Conservation (phyloP, 1,284 basidiomycete genomes). For the Apiotrichum siamense region DNA sequence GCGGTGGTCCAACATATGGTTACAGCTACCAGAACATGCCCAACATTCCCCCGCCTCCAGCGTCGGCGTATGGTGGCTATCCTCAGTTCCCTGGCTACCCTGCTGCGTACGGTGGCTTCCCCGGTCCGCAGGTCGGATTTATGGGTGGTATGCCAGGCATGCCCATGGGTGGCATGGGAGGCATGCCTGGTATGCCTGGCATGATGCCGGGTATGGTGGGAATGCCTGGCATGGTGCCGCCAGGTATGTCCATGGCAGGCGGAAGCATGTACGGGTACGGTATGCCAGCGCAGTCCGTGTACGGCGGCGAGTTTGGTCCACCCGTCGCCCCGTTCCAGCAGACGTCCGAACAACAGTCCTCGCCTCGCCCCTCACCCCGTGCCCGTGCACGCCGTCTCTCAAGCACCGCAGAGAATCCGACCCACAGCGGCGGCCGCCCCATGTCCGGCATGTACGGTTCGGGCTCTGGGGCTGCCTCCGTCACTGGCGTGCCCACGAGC, state of each 20-base stretch:
- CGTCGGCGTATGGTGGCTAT: neutral
- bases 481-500: neutral
- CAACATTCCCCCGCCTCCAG: slow-evolving; percentile 2
- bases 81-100: neutral
- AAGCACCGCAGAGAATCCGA: neutral
- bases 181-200: slow-evolving; percentile 2
- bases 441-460: slow-evolving; percentile 1
- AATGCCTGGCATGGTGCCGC: slow-evolving; percentile 4
- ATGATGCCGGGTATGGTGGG: neutral
- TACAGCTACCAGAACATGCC: slow-evolving; percentile 15
- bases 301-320: slow-evolving; percentile 41
- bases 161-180: neutral
- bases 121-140: slow-evolving; percentile 3
- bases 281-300: slow-evolving; percentile 32
- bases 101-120: slow-evolving; percentile 1
- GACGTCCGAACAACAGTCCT: neutral
- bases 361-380: slow-evolving; percentile 2
- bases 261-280: slow-evolving; percentile 35
- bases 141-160: slow-evolving; percentile 1
- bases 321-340: slow-evolving; percentile 15
- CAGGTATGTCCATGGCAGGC: slow-evolving; percentile 7
- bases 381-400: slow-evolving; percentile 8
- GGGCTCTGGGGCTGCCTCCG: neutral
- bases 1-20: slow-evolving; percentile 13
- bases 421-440: slow-evolving; percentile 3